Evolutionary conservation across 2,329 filamentous ascomycete species (phyloP), one percentile per base, ranked within the genome.

Genomic region (Bipolaris zeicola): DNA sequence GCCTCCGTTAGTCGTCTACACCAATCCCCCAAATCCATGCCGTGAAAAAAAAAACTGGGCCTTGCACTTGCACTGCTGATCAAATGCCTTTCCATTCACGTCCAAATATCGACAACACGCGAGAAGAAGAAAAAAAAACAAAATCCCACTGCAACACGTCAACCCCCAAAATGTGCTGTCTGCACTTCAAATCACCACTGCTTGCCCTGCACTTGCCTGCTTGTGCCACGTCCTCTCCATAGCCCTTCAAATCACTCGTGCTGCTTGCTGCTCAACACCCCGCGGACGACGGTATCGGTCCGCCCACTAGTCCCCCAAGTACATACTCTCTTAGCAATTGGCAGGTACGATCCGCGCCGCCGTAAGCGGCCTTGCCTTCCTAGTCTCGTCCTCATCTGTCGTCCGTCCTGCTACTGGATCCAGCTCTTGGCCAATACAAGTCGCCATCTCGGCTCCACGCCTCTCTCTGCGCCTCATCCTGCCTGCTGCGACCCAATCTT

Each of bases 51-150:
- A 63, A 63, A 63, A 66, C 58, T 68, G 64, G 65, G 65, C 69
- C 64, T 66, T 66, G 64, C 63, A 71, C 65, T 63, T 67, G 64
- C 63, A 71, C 65, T 63, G 68, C 73, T 75, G 69, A 72, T 74
- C 73, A 62, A 71, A 71, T 74, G 74, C 63, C 62, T 65, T 75
- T 65, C 64, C 63, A 63, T 71, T 76, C 70, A 74, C 68, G 68
- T 70, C 20, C 38, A 24, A n/a, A 41, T 41, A 41, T 41, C 11
- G 20, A 11, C 66, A 71, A 67, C 69, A 69, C 66, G 60, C 58
- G 24, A 26, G 24, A 7, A 7, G 61, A 72, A 7, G 6, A 62
- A 73, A 73, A 73, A 73, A 72, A 70, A 60, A 45, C 51, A 60
- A 66, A 67, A 68, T 65, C 57, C 67, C 52, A 60, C 63, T 42